A percentile compares a stretch with the other conserved stretches of the same genome.
These are phyloP conservation scores for Microglena sp. DNA, from an alignment of 139 green algal species.

Conservation along the genomic window DNA sequence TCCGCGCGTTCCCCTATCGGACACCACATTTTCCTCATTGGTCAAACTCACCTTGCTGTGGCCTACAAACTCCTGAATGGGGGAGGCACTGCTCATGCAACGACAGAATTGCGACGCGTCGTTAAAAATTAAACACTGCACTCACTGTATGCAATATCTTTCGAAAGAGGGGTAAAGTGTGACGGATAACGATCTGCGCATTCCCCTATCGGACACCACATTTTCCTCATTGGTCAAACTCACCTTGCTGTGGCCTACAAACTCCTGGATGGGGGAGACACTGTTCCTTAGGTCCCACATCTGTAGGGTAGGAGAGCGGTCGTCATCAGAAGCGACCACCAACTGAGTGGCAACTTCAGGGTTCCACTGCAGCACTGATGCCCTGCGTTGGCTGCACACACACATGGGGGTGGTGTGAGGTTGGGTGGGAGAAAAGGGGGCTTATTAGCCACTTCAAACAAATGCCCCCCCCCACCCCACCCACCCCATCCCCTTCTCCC, in stretches of 20 bases:
- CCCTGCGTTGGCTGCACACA: conserved; percentile 37
- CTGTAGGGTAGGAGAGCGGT: conserved; percentile 76
- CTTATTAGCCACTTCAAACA: not conserved
- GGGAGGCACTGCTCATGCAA: conserved; percentile 68
- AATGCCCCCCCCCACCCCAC: no score
- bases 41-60: conserved; percentile 37
- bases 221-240: not conserved
- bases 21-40: no score
- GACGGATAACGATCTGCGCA: no score
- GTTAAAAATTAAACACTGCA: no score
- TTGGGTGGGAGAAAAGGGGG: no score
- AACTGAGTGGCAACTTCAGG: conserved; percentile 87
- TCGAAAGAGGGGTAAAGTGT: no score
- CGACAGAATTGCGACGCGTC: no score
- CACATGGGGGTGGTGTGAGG: not conserved
- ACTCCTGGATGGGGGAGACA: conserved; percentile 76
- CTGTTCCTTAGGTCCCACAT: conserved; percentile 94
- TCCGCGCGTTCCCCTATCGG: no score
- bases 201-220: no score
- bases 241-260: conserved; percentile 58
- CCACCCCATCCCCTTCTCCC: not conserved
- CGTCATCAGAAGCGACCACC: conserved; percentile 90
- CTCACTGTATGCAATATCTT: no score
- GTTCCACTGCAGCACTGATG: conserved; percentile 83
- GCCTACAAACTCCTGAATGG: conserved; percentile 76